Conservation (phyloP, 2,329 filamentous ascomycete genomes). For the Colletotrichum falcatum region DNA sequence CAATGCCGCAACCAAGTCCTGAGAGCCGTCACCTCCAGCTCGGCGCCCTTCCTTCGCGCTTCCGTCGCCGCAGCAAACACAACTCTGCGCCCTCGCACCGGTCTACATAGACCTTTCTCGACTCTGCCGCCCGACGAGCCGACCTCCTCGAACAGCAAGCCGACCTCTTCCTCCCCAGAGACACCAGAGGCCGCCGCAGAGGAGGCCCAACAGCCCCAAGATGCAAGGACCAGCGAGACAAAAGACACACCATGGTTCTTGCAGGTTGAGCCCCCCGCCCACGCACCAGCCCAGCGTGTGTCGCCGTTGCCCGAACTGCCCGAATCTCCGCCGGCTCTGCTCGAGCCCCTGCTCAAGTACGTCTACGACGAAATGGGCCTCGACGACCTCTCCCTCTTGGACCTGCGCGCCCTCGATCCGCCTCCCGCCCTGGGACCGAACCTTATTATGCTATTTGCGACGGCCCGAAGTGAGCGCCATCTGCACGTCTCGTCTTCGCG, state of each 20-base stretch:
- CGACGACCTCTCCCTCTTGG: slow-evolving; percentile 82
- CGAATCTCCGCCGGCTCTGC: slow-evolving; percentile 75
- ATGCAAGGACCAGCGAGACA: slow-evolving; percentile 40
- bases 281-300: slow-evolving; percentile 61
- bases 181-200: background rate
- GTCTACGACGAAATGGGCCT: slow-evolving; percentile 87
- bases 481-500: slow-evolving; percentile 90
- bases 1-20: slow-evolving; percentile 45
- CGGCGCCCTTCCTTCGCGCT: slow-evolving; percentile 18
- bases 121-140: slow-evolving; percentile 40
- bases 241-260: slow-evolving; percentile 83
- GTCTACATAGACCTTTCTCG: slow-evolving; percentile 43
- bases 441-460: slow-evolving; percentile 92
- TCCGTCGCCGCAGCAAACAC: slow-evolving; percentile 4
- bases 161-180: background rate
- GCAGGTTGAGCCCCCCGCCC: slow-evolving; percentile 73
- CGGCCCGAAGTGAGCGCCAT: slow-evolving; percentile 92
- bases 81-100: slow-evolving; percentile 38
- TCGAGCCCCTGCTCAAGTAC: slow-evolving; percentile 80
- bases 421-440: slow-evolving; percentile 89
- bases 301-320: slow-evolving; percentile 69
- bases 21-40: slow-evolving; percentile 42
- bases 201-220: background rate
- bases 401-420: slow-evolving; percentile 86
- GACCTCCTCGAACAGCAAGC: background rate